Evolutionary conservation across 768 basidiomycete species (phyloP).

Genomic region (Hypholoma fasciculare): DNA sequence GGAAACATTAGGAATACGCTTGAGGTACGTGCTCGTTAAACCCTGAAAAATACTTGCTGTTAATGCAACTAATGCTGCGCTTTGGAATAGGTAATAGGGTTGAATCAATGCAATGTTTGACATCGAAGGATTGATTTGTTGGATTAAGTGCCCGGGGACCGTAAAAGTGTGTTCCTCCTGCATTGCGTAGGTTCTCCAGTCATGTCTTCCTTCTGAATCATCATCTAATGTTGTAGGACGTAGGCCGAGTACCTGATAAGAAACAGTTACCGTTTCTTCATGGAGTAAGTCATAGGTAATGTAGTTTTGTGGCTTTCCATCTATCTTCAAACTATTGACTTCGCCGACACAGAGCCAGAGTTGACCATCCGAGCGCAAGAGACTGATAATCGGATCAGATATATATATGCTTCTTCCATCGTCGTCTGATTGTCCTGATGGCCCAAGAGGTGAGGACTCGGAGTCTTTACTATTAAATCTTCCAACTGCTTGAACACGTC

Average conservation of each 20-base stretch:
- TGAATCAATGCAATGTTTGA: no score
- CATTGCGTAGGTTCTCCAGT: constrained; percentile 25
- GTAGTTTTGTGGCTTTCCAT: constrained; percentile 14
- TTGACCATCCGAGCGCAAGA: constrained; percentile 20
- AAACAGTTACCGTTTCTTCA: constrained; percentile 18
- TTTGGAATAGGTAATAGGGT: no score
- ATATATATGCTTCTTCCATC: constrained; percentile 6
- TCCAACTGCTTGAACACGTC: constrained; percentile 17
- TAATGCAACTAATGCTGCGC: no score
- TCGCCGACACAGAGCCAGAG: constrained; percentile 28
- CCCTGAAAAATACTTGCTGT: no score
- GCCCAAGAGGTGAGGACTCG: background rate
- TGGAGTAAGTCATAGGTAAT: constrained; percentile 15
- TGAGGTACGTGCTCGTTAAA: no score
- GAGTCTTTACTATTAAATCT: background rate
- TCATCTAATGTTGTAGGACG: constrained; percentile 17
- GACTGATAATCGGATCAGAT: constrained; percentile 23
- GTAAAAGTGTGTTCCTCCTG: constrained; percentile 14
- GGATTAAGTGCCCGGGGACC: no score
- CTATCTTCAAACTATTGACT: constrained; percentile 22
- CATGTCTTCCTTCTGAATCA: constrained; percentile 16
- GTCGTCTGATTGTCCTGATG: background rate
- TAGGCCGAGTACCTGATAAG: constrained; percentile 24
- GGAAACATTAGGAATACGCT: no score
- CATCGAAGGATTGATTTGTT: no score